A percentile compares a stretch with the other conserved stretches of the same genome.
Evolutionary conservation across 768 basidiomycete species (phyloP).

Genomic region (Boletales sp.): DNA sequence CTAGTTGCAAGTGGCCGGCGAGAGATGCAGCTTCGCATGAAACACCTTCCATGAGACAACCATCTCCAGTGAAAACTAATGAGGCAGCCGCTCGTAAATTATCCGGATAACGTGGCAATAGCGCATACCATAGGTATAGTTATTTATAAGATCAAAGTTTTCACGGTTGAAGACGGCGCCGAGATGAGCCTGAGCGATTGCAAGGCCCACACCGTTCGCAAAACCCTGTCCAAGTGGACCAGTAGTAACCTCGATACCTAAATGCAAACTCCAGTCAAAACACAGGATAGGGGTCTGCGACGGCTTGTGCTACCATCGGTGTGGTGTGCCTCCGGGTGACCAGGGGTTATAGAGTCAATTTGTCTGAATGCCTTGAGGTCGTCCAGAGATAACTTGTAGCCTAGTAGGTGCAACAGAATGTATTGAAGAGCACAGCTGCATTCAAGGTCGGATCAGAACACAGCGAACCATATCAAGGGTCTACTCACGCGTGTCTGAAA

Average conservation of each 20-base stretch:
- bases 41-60: conserved; percentile 96
- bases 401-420: conserved; percentile 84
- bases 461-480: background rate
- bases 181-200: conserved; percentile 89
- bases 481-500: conserved; percentile 67
- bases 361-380: conserved; percentile 95
- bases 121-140: conserved; percentile 78
- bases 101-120: background rate
- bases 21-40: conserved; percentile 89
- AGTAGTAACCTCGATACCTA: conserved; percentile 87
- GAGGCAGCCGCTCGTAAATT: conserved; percentile 4
- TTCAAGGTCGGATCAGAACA: conserved; percentile 5
- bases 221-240: conserved; percentile 96
- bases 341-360: conserved; percentile 84
- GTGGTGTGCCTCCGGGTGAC: conserved; percentile 81
- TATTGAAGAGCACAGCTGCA: conserved; percentile 90
- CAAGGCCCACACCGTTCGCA: conserved; percentile 89
- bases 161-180: conserved; percentile 89
- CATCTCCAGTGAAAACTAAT: conserved; percentile 87
- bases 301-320: conserved; percentile 47
- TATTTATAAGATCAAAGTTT: conserved; percentile 75
- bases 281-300: background rate
- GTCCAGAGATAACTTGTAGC: conserved; percentile 88
- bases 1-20: conserved; percentile 90
- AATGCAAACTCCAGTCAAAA: conserved; percentile 6